These are phyloP conservation scores for Coemansia sp. DNA, from an alignment of 192 early-diverging fungal genomes.

Conservation along the genomic window DNA sequence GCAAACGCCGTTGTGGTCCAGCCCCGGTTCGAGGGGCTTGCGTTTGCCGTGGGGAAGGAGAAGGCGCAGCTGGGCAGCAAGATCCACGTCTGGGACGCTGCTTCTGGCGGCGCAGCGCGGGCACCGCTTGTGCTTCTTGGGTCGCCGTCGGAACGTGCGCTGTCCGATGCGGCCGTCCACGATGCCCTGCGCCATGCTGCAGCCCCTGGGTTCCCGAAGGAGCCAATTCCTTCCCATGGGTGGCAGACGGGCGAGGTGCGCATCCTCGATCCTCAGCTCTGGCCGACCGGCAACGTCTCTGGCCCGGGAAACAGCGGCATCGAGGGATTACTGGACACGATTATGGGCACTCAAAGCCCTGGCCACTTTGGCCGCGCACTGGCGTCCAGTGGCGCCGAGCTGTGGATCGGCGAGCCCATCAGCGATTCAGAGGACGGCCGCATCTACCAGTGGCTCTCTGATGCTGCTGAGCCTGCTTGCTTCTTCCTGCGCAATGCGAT, in stretches of 20 bases:
- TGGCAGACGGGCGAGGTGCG: constrained; percentile 58
- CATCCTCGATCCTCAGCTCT: constrained; percentile 36
- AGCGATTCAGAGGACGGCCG: constrained; percentile 42
- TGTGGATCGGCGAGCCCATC: constrained; percentile 58
- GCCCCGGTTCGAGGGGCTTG: constrained; percentile 18
- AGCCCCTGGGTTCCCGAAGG: constrained; percentile 1
- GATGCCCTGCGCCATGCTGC: neutral
- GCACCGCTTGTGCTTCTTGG: constrained; percentile 41
- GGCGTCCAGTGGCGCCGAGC: constrained; percentile 18
- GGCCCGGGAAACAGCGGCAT: too few species aligned
- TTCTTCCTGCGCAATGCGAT: constrained; percentile 17
- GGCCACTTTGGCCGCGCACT: constrained; percentile 54
- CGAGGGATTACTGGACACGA: constrained; percentile 30
- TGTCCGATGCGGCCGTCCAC: neutral
- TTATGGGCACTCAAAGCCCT: constrained; percentile 45
- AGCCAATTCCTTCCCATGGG: constrained; percentile 36
- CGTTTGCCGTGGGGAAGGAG: constrained; percentile 25
- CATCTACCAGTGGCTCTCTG: constrained; percentile 35
- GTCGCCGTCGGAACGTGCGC: constrained; percentile 47
- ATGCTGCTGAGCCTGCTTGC: constrained; percentile 20
- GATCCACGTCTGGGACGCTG: constrained; percentile 41
- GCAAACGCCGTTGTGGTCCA: neutral
- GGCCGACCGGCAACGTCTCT: constrained; percentile 5
- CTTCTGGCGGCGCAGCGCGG: neutral
- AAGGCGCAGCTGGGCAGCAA: constrained; percentile 52